Evolutionary conservation across 2,329 filamentous ascomycete genomes (phyloP).

Genomic region (Karstenula rhodostoma): DNA sequence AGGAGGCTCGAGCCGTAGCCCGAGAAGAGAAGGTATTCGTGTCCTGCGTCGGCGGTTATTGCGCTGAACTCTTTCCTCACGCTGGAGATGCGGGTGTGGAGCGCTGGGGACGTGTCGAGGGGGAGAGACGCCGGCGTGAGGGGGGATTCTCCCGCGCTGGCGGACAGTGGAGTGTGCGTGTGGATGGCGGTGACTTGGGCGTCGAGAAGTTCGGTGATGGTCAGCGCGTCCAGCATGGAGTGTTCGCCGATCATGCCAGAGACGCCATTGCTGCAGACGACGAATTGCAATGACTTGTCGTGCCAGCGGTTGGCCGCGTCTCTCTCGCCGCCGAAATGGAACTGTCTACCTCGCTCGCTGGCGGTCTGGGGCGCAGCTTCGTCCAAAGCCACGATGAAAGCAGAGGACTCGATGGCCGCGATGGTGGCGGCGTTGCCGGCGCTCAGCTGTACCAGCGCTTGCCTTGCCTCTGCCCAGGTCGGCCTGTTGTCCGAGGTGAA

Average conservation of each 20-base stretch:
- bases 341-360: slow-evolving; percentile 2
- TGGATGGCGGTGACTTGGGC: not conserved
- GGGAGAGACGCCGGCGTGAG: not conserved
- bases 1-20: not conserved
- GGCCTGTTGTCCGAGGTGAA: not conserved
- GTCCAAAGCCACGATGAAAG: slow-evolving; percentile 4
- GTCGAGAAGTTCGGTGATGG: not conserved
- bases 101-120: not conserved
- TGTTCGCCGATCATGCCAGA: slow-evolving; percentile 7
- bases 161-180: not conserved
- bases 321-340: slow-evolving; percentile 6
- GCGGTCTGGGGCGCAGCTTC: not conserved
- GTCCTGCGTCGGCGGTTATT: not conserved
- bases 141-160: not conserved
- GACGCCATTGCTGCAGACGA: slow-evolving; percentile 7
- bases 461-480: slow-evolving; percentile 4
- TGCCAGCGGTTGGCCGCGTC: slow-evolving; percentile 9
- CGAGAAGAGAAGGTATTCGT: slow-evolving; percentile 2
- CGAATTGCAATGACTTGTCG: slow-evolving; percentile 5
- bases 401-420: not conserved
- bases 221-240: slow-evolving; percentile 7
- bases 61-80: not conserved
- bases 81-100: not conserved
- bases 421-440: not conserved
- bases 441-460: not conserved